Percentiles rank a stretch among this genome's conserved stretches.
These are phyloP conservation scores for Macrolepiota fuliginosa DNA, from an alignment of 768 basidiomycete genomes.

Conservation along the genomic window DNA sequence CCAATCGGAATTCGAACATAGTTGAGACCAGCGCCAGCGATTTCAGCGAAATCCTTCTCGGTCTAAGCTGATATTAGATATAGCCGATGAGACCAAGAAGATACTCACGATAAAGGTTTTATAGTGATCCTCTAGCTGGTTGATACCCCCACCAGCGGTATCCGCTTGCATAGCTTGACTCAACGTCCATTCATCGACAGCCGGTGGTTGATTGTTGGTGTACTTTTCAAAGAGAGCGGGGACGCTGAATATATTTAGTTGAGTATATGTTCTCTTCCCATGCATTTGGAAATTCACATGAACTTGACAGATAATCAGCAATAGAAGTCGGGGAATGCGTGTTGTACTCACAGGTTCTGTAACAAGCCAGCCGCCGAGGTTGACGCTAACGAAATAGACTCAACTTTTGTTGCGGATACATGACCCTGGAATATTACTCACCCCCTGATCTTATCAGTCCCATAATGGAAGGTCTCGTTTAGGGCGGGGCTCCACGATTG, in stretches of 20 bases:
- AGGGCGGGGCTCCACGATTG: conserved; percentile 84
- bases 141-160: conserved; percentile 62
- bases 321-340: conserved; percentile 11
- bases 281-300: conserved; percentile 46
- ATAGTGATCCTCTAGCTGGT: conserved; percentile 84
- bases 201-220: conserved; percentile 37
- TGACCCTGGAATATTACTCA: conserved; percentile 28
- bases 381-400: conserved; percentile 57
- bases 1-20: conserved; percentile 88
- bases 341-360: conserved; percentile 75
- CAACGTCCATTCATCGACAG: conserved; percentile 85
- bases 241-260: conserved; percentile 35
- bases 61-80: conserved; percentile 49
- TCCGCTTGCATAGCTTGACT: conserved; percentile 67
- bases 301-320: conserved; percentile 41
- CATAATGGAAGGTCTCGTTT: conserved; percentile 81
- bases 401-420: not conserved
- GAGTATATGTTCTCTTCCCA: not conserved
- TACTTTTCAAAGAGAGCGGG: conserved; percentile 78
- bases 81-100: not conserved
- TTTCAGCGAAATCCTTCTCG: conserved; percentile 90
- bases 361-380: conserved; percentile 91
- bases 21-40: conserved; percentile 92
- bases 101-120: conserved; percentile 82
- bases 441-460: conserved; percentile 73